These are phyloP conservation scores for Thuja plicata DNA, from an alignment of 83 land plant species.

Conservation along the genomic window DNA sequence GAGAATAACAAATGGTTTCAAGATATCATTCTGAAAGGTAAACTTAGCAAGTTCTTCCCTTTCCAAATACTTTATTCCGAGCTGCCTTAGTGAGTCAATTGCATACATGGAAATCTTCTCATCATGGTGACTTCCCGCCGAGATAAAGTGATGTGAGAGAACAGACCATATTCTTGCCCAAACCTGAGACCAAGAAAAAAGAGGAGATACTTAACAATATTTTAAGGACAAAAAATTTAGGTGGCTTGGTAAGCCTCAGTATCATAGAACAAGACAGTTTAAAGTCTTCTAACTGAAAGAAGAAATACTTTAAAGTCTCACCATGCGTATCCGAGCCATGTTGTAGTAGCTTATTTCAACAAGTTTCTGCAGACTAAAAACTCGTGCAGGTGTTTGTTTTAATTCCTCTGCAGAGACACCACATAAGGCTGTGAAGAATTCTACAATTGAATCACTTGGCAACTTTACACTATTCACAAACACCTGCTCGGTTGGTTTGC, in stretches of 20 bases:
- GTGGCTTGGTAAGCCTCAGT: background rate
- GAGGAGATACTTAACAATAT: background rate
- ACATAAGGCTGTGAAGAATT: constrained; percentile 92
- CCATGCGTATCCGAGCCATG: constrained; percentile 95
- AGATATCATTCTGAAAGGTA: constrained; percentile 94
- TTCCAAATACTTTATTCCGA: constrained; percentile 94
- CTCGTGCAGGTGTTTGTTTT: constrained; percentile 86
- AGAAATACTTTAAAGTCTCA: constrained; percentile 17
- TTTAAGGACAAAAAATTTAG: background rate
- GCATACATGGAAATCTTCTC: constrained; percentile 98
- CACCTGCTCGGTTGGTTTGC: constrained; percentile 90
- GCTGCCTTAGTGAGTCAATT: constrained; percentile 95
- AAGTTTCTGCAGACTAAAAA: constrained; percentile 95
- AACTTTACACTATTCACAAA: constrained; percentile 90
- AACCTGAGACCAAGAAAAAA: constrained; percentile 50
- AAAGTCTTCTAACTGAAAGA: background rate
- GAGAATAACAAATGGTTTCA: constrained; percentile 95
- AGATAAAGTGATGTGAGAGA: constrained; percentile 86
- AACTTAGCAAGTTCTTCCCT: constrained; percentile 90
- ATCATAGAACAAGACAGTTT: background rate
- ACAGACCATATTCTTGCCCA: constrained; percentile 98
- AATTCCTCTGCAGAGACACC: constrained; percentile 93
- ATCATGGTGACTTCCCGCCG: constrained; percentile 96
- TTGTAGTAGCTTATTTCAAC: constrained; percentile 99
- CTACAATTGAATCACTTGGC: constrained; percentile 91